A percentile compares a stretch with the other conserved stretches of the same genome.
phyloP scores from a whole-genome alignment of 148 eudicot genomes.

The Linanthus parryae region DNA sequence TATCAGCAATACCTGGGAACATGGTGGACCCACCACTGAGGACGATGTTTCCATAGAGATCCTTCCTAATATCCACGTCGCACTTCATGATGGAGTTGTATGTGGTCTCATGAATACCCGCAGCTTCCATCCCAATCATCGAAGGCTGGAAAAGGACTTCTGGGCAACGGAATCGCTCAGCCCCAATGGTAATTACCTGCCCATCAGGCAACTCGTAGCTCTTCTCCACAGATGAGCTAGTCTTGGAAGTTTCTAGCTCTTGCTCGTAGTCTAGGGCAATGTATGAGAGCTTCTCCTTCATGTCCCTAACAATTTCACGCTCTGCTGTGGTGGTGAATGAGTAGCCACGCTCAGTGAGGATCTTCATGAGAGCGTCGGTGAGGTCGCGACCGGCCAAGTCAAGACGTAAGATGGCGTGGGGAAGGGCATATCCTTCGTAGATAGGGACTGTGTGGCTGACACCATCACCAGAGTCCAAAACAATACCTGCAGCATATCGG shows the following conservation, averaged over 20 bases:
- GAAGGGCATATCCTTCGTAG: conserved; percentile 21
- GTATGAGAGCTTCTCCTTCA: conserved; percentile 19
- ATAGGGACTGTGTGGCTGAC: conserved; percentile 22
- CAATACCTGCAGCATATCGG: too few species aligned
- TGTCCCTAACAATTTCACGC: conserved; percentile 19
- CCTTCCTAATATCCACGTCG: conserved; percentile 68
- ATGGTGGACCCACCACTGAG: conserved; percentile 24
- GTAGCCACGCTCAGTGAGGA: conserved; percentile 20
- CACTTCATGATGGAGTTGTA: conserved; percentile 86
- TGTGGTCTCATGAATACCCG: conserved; percentile 42
- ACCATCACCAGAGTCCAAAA: conserved; percentile 21
- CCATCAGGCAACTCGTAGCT: conserved; percentile 19
- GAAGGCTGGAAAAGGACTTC: conserved; percentile 21
- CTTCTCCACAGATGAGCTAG: conserved; percentile 18
- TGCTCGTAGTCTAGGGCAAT: conserved; percentile 18
- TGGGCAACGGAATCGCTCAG: conserved; percentile 21
- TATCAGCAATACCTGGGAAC: conserved; percentile 23
- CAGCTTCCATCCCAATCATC: conserved; percentile 16
- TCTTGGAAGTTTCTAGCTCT: conserved; percentile 15
- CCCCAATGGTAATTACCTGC: conserved; percentile 20
- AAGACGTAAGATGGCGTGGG: conserved; percentile 20
- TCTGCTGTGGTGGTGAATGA: conserved; percentile 20
- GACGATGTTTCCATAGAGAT: conserved; percentile 21
- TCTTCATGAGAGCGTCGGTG: conserved; percentile 18
- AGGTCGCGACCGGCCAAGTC: conserved; percentile 22